Evolutionary conservation across 306 rosid genomes (phyloP).

Genomic region (Prunus dulcis): DNA sequence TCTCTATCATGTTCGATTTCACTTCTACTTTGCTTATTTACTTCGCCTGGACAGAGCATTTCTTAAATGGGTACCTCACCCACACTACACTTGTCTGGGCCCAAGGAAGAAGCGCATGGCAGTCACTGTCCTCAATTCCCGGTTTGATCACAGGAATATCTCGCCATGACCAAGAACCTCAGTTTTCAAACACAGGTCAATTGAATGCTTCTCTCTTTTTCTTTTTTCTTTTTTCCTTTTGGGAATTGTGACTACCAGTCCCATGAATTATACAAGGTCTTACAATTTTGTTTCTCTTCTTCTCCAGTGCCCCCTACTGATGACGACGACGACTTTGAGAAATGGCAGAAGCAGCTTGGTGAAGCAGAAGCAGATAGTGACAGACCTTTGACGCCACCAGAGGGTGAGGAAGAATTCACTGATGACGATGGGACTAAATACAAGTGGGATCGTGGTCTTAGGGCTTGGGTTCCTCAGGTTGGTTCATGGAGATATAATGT

Average conservation of each 20-base stretch:
- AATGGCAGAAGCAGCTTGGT: constrained; percentile 43
- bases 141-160: constrained; percentile 42
- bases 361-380: constrained; percentile 43
- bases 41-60: constrained; percentile 79
- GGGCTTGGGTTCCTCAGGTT: constrained; percentile 96
- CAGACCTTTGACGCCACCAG: constrained; percentile 89
- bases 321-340: constrained; percentile 65
- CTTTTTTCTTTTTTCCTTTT: constrained; percentile 1
- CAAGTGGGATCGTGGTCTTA: constrained; percentile 73
- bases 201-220: neutral
- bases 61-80: constrained; percentile 62
- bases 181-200: constrained; percentile 46
- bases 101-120: constrained; percentile 90
- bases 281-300: constrained; percentile 17
- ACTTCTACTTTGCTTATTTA: constrained; percentile 42
- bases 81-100: constrained; percentile 71
- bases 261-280: constrained; percentile 16
- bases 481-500: constrained; percentile 21
- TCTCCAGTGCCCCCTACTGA: constrained; percentile 43
- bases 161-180: constrained; percentile 29
- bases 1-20: constrained; percentile 44
- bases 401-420: constrained; percentile 90
- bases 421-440: constrained; percentile 94
- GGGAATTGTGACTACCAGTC: neutral
- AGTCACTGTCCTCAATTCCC: constrained; percentile 68